phyloP scores from a whole-genome alignment of 495 filamentous ascomycete genomes.

The Annulohypoxylon stygium region DNA sequence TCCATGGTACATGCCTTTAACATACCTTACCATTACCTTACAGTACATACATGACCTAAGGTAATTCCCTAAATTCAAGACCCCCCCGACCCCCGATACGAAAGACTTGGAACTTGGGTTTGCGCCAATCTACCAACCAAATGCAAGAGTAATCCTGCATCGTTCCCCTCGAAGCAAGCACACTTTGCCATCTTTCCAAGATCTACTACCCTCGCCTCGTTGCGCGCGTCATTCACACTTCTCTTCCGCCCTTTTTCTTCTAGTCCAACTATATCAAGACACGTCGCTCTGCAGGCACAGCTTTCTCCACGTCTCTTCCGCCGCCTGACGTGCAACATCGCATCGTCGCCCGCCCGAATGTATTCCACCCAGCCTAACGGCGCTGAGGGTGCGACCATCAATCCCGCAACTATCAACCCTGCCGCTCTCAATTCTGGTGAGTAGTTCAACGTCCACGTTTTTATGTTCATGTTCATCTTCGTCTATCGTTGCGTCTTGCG shows the following conservation, averaged over 20 bases:
- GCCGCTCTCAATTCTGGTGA: constrained; percentile 67
- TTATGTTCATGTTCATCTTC: constrained; percentile 16
- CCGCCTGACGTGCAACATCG: constrained; percentile 54
- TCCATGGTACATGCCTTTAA: too few relatives aligned
- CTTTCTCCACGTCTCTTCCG: constrained; percentile 54
- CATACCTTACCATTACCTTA: too few relatives aligned
- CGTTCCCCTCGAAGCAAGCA: constrained; percentile 43
- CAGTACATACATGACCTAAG: background rate
- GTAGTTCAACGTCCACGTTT: constrained; percentile 35
- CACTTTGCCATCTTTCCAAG: constrained; percentile 50
- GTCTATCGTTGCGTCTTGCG: background rate
- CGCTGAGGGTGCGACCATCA: constrained; percentile 69
- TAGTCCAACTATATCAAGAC: constrained; percentile 70
- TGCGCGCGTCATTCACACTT: constrained; percentile 62
- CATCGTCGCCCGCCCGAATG: constrained; percentile 60
- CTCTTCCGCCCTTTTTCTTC: constrained; percentile 42
- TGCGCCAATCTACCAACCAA: constrained; percentile 52
- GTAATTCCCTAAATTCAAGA: constrained; percentile 4
- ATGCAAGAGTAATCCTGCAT: constrained; percentile 51
- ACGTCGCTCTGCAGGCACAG: constrained; percentile 65
- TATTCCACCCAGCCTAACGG: constrained; percentile 68
- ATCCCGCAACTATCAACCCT: constrained; percentile 67
- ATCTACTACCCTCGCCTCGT: constrained; percentile 52
- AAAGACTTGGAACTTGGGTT: constrained; percentile 50
- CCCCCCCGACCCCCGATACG: constrained; percentile 38